Base-by-base conservation (phyloP, 192 early-diverging fungal genomes). In the Coemansia sp. region DNA sequence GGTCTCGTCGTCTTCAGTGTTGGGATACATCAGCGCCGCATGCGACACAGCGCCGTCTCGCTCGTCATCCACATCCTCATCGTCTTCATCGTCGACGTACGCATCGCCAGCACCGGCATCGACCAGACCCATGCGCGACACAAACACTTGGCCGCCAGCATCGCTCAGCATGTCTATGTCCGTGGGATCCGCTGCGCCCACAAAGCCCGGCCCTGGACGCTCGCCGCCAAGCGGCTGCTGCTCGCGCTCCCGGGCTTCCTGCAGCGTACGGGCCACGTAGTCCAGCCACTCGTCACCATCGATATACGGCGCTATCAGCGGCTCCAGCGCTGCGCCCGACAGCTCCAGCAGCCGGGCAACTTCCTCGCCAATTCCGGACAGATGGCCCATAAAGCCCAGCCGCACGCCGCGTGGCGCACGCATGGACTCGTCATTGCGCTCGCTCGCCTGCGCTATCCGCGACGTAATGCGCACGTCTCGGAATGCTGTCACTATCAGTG, bases 341-440 rank as follows among this genome's bases (percentile, higher is more conserved):
- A 90, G 84, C 55, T 98, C 94, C 38, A 94, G 69, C 26, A 98
- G 62, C 58, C 95, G 92, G 45, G 88, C 85, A 1, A 94, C 87
- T 62, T 98, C 97, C 60, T 99, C 97, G 21, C 95, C 86, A 50
- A 99, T 96, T 47, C 93, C 93, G 0, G 93, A 98, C 64, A 98
- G 76, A 58, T 99, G 97, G 11, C 97, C 97, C 97, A 99, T 99
- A 67, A 91, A 98, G 6, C 95, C 97, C 23, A 97, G 80, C 31
- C 95, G 85, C 15, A 90, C 85, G 26, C 95, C 95, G 38, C 94
- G 93, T 11, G 91, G 88, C 62, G 90, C 75, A 30, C 84, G 84
- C 18, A 87, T 85, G 57, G 85, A 83, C 48, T 82, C 80, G 58
- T 97, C 93, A 62, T 96, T 96, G 11, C 75, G 53, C 5, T 85